Conservation (phyloP, 352 stramenopile genomes). For the Pythium phragmitis region DNA sequence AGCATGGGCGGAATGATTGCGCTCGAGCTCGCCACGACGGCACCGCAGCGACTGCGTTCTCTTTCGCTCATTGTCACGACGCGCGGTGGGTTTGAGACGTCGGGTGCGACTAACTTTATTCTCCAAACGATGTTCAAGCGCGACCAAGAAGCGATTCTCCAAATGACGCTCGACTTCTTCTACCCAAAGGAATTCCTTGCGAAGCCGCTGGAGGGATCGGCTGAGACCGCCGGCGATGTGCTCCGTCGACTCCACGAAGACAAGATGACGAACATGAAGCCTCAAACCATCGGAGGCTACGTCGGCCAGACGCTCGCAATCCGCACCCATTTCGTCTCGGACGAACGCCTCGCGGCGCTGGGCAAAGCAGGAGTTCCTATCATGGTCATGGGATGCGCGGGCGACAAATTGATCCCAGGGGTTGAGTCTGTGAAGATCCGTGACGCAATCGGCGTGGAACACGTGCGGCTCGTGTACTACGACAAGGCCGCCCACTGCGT, state of each 20-base stretch:
- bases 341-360: constrained; percentile 36
- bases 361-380: constrained; percentile 32
- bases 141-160: constrained; percentile 36
- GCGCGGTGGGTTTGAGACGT: constrained; percentile 41
- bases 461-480: constrained; percentile 28
- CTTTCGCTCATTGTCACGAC: constrained; percentile 63
- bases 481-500: constrained; percentile 38
- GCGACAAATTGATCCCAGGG: constrained; percentile 38
- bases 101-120: constrained; percentile 30
- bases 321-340: constrained; percentile 39
- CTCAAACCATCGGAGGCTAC: constrained; percentile 34
- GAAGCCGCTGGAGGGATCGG: constrained; percentile 33
- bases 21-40: constrained; percentile 45
- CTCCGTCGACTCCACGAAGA: constrained; percentile 42
- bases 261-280: constrained; percentile 21
- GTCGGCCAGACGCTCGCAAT: constrained; percentile 48
- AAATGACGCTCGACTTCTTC: constrained; percentile 49
- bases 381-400: constrained; percentile 35
- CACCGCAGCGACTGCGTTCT: constrained; percentile 50
- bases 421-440: constrained; percentile 36
- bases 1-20: constrained; percentile 80
- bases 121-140: constrained; percentile 40
- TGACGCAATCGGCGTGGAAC: constrained; percentile 15
- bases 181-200: constrained; percentile 48
- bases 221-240: constrained; percentile 39